Evolutionary conservation across 176 grass and related monocot genomes (phyloP).

Genomic region (Echinochloa phyllopogon): DNA sequence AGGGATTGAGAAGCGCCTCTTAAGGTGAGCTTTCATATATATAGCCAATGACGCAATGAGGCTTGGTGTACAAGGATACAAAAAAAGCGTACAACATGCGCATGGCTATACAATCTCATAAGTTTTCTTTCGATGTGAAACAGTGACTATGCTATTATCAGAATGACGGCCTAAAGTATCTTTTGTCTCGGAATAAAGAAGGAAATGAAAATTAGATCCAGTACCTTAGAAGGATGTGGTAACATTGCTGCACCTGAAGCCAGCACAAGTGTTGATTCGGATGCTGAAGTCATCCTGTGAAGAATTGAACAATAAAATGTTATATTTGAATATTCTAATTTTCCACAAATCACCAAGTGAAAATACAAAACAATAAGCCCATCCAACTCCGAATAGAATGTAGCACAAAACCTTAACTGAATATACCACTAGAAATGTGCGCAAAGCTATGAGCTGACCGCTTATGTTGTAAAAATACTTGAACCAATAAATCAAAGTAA

Average conservation of each 20-base stretch:
- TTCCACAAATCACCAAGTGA: conserved; percentile 10
- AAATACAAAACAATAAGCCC: conserved; percentile 18
- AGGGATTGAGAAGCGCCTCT: too few relatives aligned
- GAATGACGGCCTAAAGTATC: not conserved
- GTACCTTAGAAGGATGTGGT: conserved; percentile 98
- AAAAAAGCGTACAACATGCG: too few relatives aligned
- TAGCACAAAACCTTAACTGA: not conserved
- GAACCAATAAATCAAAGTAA: conserved; percentile 24
- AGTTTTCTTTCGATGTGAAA: not conserved
- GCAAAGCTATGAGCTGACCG: not conserved
- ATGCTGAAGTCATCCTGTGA: conserved; percentile 53
- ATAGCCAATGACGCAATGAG: too few relatives aligned
- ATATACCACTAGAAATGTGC: not conserved
- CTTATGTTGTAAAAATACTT: conserved; percentile 1
- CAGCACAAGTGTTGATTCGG: conserved; percentile 54
- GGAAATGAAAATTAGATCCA: not conserved
- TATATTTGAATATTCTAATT: not conserved
- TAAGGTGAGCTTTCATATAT: too few relatives aligned
- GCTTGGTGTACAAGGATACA: too few relatives aligned
- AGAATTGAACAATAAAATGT: conserved; percentile 25
- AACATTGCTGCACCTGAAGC: conserved; percentile 86
- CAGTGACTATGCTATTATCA: not conserved
- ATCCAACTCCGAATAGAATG: not conserved
- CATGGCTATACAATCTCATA: too few relatives aligned
- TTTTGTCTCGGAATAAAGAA: conserved; percentile 6